Base-by-base conservation (phyloP, 306 rosid species). In the Rosa rugosa region DNA sequence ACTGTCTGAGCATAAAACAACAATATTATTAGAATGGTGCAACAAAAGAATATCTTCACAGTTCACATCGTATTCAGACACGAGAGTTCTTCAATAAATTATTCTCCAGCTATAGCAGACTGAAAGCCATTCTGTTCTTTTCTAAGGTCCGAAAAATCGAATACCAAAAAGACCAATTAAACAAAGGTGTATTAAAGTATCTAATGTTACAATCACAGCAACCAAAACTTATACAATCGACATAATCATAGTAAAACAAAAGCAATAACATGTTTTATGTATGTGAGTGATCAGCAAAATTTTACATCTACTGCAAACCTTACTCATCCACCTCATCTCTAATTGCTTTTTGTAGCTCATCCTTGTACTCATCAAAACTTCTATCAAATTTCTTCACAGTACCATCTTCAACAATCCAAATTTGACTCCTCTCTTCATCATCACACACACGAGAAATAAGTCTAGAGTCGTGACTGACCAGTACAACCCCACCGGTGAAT, bases 381-480 rank as follows among this genome's bases (percentile, higher is more conserved):
- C 90, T 86, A 9, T 86, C 81, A 75, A 70, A 87, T 36, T 62
- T 51, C 49, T 57, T 75, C 40, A 77, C 89, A 56, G 86, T 87
- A 12, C 98, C 98, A 80, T 93, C 44, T 31, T 64, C 69, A 12
- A 64, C 69, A 6, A 64, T 64, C 69, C 69, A 64, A 31, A 64
- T 64, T 82, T 89, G 88, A 77, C 96, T 89, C 88, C 73, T 88
- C 79, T 91, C 92, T 83, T 91, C 92, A 63, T 91, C 89, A 1
- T 89, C 92, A 14, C 97, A 91, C 2, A 91, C 97, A 12, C 88
- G 87, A 22, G 94, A 90, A 75, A 91, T 89, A 85, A 91, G 81
- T 71, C 97, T 83, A 2, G 97, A 89, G 75, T 91, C 97, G 47
- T 91, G 97, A 85, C 97, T 91, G 23, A 89, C 94, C 67, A 91